Percentiles rank a stretch among this genome's conserved stretches.
Evolutionary conservation across 805 yeast species (phyloP).

Genomic region (Candida ipomoeae): DNA sequence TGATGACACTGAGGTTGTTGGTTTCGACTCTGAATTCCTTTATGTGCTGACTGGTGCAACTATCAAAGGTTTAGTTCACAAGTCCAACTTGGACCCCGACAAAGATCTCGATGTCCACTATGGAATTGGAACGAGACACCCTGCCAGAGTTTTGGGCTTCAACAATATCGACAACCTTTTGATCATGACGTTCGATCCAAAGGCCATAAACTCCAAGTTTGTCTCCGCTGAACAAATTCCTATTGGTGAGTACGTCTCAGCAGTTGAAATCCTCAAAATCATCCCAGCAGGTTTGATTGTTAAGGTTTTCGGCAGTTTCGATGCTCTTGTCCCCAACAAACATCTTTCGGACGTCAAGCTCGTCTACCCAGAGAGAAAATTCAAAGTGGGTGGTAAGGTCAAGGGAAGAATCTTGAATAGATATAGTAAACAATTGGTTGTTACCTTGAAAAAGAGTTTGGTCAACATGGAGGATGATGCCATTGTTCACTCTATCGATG

Average conservation of each 20-base stretch:
- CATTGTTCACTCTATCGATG: slow-evolving; percentile 38
- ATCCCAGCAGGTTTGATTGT: slow-evolving; percentile 67
- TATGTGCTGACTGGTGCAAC: slow-evolving; percentile 54
- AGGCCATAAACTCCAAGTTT: slow-evolving; percentile 59
- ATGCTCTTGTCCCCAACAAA: slow-evolving; percentile 65
- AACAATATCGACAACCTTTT: slow-evolving; percentile 63
- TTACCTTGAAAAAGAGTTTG: slow-evolving; percentile 81
- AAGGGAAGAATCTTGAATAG: slow-evolving; percentile 66
- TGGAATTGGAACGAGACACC: slow-evolving; percentile 60
- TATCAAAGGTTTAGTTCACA: slow-evolving; percentile 69
- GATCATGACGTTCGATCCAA: slow-evolving; percentile 65
- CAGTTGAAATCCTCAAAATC: slow-evolving; percentile 51
- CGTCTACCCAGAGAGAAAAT: slow-evolving; percentile 87
- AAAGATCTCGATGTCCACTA: slow-evolving; percentile 46
- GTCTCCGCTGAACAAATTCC: slow-evolving; percentile 70
- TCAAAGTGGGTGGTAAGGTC: slow-evolving; percentile 77
- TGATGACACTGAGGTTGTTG: slow-evolving; percentile 56
- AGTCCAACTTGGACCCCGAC: slow-evolving; percentile 59
- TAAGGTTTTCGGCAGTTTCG: slow-evolving; percentile 60
- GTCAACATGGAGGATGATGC: slow-evolving; percentile 61
- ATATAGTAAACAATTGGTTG: slow-evolving; percentile 45
- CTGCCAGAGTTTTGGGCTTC: slow-evolving; percentile 74
- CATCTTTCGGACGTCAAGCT: slow-evolving; percentile 84
- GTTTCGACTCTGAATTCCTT: slow-evolving; percentile 53
- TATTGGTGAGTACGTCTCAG: slow-evolving; percentile 60